phyloP scores from a whole-genome alignment of 495 filamentous ascomycete genomes.

The Penicillium steckii region DNA sequence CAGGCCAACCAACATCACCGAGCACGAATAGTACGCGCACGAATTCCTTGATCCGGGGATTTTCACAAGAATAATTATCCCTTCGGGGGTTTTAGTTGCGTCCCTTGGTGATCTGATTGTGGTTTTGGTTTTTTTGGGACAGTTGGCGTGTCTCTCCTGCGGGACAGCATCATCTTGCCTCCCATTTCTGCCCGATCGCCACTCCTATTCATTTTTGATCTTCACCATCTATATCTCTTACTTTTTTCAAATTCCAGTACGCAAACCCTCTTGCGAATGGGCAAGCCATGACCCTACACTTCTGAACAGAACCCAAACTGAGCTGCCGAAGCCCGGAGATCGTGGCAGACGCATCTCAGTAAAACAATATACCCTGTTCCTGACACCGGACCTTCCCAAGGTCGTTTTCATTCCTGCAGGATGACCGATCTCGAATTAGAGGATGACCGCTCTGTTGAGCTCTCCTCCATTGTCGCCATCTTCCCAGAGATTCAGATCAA shows the following conservation, averaged over 20 bases:
- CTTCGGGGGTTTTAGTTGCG: constrained; percentile 7
- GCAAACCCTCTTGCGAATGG: constrained; percentile 2
- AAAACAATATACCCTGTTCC: background rate
- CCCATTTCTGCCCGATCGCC: constrained; percentile 22
- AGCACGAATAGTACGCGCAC: constrained; percentile 12
- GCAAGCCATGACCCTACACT: constrained; percentile 11
- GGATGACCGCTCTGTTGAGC: constrained; percentile 74
- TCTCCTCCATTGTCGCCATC: constrained; percentile 82
- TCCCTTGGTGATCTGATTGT: background rate
- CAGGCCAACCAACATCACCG: constrained; percentile 10
- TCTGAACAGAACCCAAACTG: constrained; percentile 2
- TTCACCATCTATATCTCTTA: background rate
- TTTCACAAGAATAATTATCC: background rate
- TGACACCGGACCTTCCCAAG: constrained; percentile 2
- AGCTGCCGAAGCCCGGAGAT: constrained; percentile 3
- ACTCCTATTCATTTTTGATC: constrained; percentile 1
- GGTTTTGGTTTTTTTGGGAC: background rate
- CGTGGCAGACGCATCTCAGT: constrained; percentile 1
- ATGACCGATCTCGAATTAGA: constrained; percentile 40
- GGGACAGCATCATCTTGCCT: background rate
- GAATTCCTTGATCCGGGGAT: constrained; percentile 15
- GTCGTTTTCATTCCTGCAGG: background rate
- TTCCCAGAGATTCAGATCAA: constrained; percentile 78
- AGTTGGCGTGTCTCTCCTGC: constrained; percentile 10
- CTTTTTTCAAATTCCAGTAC: background rate